phyloP scores from a whole-genome alignment of 176 grass and related monocot species.

The Microstegium vimineum region DNA sequence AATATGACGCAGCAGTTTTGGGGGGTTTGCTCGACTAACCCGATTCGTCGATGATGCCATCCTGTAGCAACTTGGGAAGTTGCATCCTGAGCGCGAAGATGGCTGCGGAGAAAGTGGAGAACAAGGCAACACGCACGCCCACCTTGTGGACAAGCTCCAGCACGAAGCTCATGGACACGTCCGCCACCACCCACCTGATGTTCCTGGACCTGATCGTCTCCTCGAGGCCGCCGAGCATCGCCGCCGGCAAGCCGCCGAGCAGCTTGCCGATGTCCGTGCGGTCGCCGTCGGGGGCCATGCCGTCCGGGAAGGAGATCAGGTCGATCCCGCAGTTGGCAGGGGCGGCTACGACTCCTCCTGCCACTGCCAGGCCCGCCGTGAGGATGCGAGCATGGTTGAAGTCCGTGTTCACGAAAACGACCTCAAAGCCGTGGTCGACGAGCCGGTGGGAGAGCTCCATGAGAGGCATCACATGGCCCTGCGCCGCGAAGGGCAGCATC shows the following conservation, averaged over 20 bases:
- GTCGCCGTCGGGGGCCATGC: background rate
- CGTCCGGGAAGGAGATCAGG: slow-evolving; percentile 1
- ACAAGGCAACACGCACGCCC: slow-evolving; percentile 18
- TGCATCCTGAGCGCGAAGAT: slow-evolving; percentile 14
- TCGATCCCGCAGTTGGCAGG: background rate
- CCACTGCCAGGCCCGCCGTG: slow-evolving; percentile 6
- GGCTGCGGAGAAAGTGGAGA: slow-evolving; percentile 29
- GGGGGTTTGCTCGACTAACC: slow-evolving; percentile 39
- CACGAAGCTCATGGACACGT: background rate
- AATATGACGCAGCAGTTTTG: no score
- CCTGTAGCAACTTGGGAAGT: slow-evolving; percentile 31
- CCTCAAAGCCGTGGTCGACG: slow-evolving; percentile 41
- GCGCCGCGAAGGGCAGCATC: slow-evolving; percentile 50
- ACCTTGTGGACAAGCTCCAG: slow-evolving; percentile 11
- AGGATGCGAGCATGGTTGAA: slow-evolving; percentile 55
- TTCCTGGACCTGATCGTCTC: background rate
- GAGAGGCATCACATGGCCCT: slow-evolving; percentile 65
- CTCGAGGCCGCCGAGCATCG: background rate
- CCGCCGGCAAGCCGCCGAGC: background rate
- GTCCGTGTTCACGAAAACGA: slow-evolving; percentile 58
- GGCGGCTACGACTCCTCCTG: background rate
- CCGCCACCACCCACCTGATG: background rate
- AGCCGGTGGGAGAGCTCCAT: slow-evolving; percentile 58
- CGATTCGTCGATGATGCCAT: slow-evolving; percentile 30
- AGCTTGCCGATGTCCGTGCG: background rate